phyloP scores from a whole-genome alignment of 768 basidiomycete species.

The Tricholoma sp. region DNA sequence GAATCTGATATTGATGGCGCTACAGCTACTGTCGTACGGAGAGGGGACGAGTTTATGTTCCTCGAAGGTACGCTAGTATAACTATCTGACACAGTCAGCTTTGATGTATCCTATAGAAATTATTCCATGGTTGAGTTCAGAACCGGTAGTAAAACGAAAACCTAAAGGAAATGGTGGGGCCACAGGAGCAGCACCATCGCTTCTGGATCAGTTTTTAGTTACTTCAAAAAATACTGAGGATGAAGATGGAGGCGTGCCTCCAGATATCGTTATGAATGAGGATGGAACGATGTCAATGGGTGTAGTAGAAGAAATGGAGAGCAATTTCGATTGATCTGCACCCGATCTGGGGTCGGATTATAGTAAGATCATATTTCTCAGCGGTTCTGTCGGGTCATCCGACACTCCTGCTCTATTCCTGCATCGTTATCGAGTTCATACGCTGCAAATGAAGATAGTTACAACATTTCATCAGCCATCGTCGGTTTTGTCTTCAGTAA shows the following conservation, averaged over 20 bases:
- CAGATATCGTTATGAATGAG: slow-evolving; percentile 48
- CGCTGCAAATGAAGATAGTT: slow-evolving; percentile 46
- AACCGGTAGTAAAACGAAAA: slow-evolving; percentile 40
- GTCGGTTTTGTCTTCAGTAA: slow-evolving; percentile 64
- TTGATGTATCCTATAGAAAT: slow-evolving; percentile 39
- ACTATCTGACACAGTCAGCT: not conserved
- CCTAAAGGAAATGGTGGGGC: slow-evolving; percentile 24
- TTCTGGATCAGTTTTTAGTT: slow-evolving; percentile 48
- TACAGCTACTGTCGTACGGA: slow-evolving; percentile 56
- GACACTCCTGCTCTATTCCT: too few species aligned
- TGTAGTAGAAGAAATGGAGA: slow-evolving; percentile 25
- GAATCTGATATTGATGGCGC: not conserved
- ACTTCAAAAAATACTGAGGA: slow-evolving; percentile 16
- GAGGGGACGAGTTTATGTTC: slow-evolving; percentile 72
- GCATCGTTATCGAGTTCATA: not conserved
- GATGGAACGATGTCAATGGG: slow-evolving; percentile 53
- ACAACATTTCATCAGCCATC: slow-evolving; percentile 76
- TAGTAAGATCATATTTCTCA: too few species aligned
- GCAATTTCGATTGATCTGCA: not conserved
- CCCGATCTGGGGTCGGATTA: slow-evolving; percentile 1
- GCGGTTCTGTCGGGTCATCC: too few species aligned
- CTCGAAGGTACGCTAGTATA: slow-evolving; percentile 52
- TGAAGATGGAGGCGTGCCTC: slow-evolving; percentile 13
- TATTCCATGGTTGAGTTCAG: slow-evolving; percentile 46
- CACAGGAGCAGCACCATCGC: slow-evolving; percentile 30